Base-by-base conservation (phyloP, 2,329 filamentous ascomycete genomes). In the Elsinoe arachidis region DNA sequence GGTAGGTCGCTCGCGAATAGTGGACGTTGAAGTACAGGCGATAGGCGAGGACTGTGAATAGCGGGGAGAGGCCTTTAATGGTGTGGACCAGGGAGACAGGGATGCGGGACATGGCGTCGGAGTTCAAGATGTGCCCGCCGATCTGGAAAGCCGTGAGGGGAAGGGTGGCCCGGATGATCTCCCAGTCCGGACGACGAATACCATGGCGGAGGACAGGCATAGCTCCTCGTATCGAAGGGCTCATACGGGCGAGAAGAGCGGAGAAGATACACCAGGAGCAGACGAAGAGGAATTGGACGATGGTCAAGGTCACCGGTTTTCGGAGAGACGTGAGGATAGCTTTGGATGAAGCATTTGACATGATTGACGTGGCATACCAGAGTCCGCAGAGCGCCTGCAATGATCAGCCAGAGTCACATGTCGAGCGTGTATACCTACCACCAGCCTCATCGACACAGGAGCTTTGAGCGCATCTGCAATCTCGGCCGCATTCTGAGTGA, bases 341-440 rank as follows among this genome's bases (percentile, higher is more conserved):
- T 75, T 99, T 99, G 55, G 93, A 96, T 21, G 93, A 97, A 1
- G 93, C 96, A 70, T 97, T 99, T 61, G 93, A 96, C 64, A 97
- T 77, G 61, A 95, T 93, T 43, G 92, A 97, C 21, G 91, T 95
- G 70, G 88, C 81, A 76, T 97, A 99, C 93, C 93, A 97, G 68
- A 92, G 74, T 58, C 91, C 75, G 73, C 92, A 97, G 51, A 96
- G 84, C 53, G 81, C 73, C 92, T 96, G 57, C 55, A 54, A 60
- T 35, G 63, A 69, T 70, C 60, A 68, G 62, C 64, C 47, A 44
- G 41, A 26, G 21, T 33, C 21, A 26, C 15, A 10, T 35, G 35
- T 30, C 33, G 4, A 19, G 9, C 19, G 23, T 53, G 37, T 55
- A 26, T 33, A 72, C 76, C 44, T 86, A 96, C 92, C 72, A 96